A percentile compares a stretch with the other conserved stretches of the same genome.
Evolutionary conservation across 1,139 yeast genomes (phyloP).

Genomic region (Komagataea norvegica): DNA sequence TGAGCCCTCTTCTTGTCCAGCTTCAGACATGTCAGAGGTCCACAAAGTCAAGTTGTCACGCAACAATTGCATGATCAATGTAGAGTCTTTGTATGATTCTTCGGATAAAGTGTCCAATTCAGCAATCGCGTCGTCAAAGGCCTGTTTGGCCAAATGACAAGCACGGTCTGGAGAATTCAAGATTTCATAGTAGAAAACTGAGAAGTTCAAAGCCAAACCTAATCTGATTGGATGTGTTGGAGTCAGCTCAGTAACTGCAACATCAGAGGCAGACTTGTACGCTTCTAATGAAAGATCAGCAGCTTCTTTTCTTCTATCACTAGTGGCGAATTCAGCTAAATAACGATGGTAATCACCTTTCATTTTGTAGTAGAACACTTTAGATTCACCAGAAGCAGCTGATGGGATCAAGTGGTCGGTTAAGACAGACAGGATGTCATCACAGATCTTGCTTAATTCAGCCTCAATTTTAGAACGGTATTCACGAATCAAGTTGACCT

Average conservation of each 20-base stretch:
- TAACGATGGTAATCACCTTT: conserved; percentile 99
- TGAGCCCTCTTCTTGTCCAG: conserved; percentile 54
- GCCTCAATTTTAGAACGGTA: conserved; percentile 93
- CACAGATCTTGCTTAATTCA: conserved; percentile 91
- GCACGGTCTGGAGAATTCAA: conserved; percentile 98
- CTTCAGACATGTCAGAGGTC: conserved; percentile 94
- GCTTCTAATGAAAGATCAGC: conserved; percentile 92
- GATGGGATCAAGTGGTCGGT: conserved; percentile 88
- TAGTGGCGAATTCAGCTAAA: conserved; percentile 91
- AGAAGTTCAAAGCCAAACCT: conserved; percentile 96
- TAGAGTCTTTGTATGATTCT: conserved; percentile 97
- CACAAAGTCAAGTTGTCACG: conserved; percentile 98
- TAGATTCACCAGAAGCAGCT: conserved; percentile 95
- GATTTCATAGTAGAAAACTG: conserved; percentile 97
- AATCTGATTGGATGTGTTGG: conserved; percentile 99
- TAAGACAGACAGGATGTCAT: conserved; percentile 84
- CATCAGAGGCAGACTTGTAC: conserved; percentile 92
- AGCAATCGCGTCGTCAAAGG: conserved; percentile 98
- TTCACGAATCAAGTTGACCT: conserved; percentile 85
- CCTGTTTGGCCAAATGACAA: conserved; percentile 97
- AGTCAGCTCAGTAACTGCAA: conserved; percentile 93
- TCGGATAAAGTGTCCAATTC: conserved; percentile 96
- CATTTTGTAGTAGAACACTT: conserved; percentile 98
- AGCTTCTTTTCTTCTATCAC: conserved; percentile 88
- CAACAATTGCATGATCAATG: conserved; percentile 96